Evolutionary conservation across 192 early-diverging fungal species (phyloP), one percentile per base, ranked within the genome.

Genomic region (Coemansia sp.): DNA sequence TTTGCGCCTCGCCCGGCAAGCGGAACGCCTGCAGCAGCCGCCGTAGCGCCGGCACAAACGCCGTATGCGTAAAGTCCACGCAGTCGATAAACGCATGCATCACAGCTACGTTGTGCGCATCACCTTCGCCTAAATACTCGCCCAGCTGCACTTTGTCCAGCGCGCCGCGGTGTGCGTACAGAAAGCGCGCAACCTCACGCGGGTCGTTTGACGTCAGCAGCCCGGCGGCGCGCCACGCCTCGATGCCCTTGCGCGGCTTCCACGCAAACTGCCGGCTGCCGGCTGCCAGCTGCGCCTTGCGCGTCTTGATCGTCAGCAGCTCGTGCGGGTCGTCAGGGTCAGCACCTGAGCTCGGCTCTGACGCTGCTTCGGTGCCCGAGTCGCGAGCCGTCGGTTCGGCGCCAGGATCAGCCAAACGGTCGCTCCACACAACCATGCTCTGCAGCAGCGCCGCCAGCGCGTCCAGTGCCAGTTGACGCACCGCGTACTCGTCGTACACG

Each of bases 31-130:
- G 95, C 56, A 97, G 73, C 65, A 95, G 94, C 28, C 71, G 70
- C 20, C 93, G 82, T 37, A 97, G 72, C 14, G 95, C 93, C 37
- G 89, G 83, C 1, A 89, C 86, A 82, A 95, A 97, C 11, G 61
- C 66, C 80, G 88, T 79, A 5, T 82, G 71, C 40, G 68, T 62
- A 63, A 97, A 96, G 40, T 90, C 86, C 86, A 97, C 89, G 60
- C 84, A 82, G 67, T 97, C 95, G 4, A 97, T 91, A 83, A 96
- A 94, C n/a, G 93, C 90, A 60, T 97, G 95, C 95, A 97, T 97
- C 48, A 94, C 92, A 7, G 88, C 84, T 63, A 97, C 90, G 82
- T 95, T 93, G 61, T 94, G 89, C 18, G 87, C 79, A 26, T 97
- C 93, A 53, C 92, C 92, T 68, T 97, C 93, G 28, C 95, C 95